Evolutionary conservation across 768 basidiomycete species (phyloP), one percentile per base, ranked within the genome.

Genomic region (Suillus tomentosus): DNA sequence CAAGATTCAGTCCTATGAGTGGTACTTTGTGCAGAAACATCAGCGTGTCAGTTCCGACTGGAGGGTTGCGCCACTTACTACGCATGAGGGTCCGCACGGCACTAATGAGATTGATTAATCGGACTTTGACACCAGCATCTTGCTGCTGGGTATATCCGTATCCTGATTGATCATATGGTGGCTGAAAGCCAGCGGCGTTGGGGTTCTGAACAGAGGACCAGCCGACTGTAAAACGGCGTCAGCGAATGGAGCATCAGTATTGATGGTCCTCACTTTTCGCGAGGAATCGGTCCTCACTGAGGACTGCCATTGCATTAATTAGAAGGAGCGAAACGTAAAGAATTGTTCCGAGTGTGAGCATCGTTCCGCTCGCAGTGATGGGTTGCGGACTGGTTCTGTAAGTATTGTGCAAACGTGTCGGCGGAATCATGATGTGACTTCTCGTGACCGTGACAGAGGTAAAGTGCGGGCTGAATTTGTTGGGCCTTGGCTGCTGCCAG

Each of bases 21-120:
- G 96, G 96, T 83, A 99, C 96, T 99, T 7, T 71, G 68, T 66
- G 56, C 22, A 43, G 11, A 58, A 31, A 40, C 1, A 65, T 68
- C 24, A 69, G 69, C 37, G 53, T 60, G 64, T 61, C 56, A 37
- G 60, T 62, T 61, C 57, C 17, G 57, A 61, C 14, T 60, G 62
- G 53, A 53, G 51, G 64, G 43, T 43, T 17, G 22, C 9, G 43
- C 37, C 42, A 87, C 96, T 81, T 75, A 99, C 96, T 95, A 77
- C 96, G 87, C 93, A 99, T 94, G 70, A 99, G 83, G 54, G 96
- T 99, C 78, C 96, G 84, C 65, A 98, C 95, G 43, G 96, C 96
- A 70, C 91, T 87, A 67, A 98, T 97, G 70, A 99, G 86, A 79
- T 93, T 92, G 74, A 99, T 87, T 65, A 98, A 76, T 71, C 93